Percentiles rank a stretch among this genome's conserved stretches.
These are phyloP conservation scores for Pyricularia pennisetigena DNA, from an alignment of 2,329 filamentous ascomycete genomes.

Conservation along the genomic window DNA sequence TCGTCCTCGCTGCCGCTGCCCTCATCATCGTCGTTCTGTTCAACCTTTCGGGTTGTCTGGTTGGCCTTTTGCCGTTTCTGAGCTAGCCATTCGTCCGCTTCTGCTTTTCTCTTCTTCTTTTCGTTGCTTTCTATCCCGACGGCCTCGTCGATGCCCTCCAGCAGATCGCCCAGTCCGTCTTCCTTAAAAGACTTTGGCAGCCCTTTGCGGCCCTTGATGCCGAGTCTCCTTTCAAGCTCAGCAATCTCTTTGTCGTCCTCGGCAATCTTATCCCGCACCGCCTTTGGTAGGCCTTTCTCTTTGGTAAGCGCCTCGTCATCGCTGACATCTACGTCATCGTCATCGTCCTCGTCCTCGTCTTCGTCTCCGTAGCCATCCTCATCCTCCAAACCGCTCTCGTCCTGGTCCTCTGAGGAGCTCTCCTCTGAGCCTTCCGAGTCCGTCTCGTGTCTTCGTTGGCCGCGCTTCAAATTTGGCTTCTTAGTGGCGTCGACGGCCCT, in stretches of 20 bases:
- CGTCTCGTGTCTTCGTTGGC: neutral
- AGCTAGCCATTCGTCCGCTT: conserved; percentile 51
- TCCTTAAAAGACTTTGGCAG: conserved; percentile 65
- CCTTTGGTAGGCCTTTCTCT: conserved; percentile 16
- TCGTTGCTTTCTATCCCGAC: conserved; percentile 25
- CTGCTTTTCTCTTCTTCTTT: conserved; percentile 47
- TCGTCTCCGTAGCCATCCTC: conserved; percentile 13
- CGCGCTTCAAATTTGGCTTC: neutral
- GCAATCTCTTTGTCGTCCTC: conserved; percentile 86
- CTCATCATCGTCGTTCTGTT: conserved; percentile 15
- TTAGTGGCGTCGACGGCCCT: neutral
- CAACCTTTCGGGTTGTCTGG: conserved; percentile 17
- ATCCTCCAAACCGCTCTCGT: conserved; percentile 11
- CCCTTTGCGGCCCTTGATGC: conserved; percentile 68
- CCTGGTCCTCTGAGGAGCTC: neutral
- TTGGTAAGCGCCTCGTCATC: conserved; percentile 12
- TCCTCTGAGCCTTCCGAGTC: neutral
- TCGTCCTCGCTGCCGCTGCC: conserved; percentile 18
- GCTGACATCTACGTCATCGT: conserved; percentile 15
- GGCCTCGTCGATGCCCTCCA: conserved; percentile 54
- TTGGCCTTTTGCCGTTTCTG: conserved; percentile 42
- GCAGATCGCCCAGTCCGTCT: conserved; percentile 71
- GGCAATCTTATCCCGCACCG: conserved; percentile 53
- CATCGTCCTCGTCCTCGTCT: conserved; percentile 14
- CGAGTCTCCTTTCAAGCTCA: conserved; percentile 77